These are phyloP conservation scores for Gentiana straminea DNA, from an alignment of 257 asterid species.

Conservation along the genomic window DNA sequence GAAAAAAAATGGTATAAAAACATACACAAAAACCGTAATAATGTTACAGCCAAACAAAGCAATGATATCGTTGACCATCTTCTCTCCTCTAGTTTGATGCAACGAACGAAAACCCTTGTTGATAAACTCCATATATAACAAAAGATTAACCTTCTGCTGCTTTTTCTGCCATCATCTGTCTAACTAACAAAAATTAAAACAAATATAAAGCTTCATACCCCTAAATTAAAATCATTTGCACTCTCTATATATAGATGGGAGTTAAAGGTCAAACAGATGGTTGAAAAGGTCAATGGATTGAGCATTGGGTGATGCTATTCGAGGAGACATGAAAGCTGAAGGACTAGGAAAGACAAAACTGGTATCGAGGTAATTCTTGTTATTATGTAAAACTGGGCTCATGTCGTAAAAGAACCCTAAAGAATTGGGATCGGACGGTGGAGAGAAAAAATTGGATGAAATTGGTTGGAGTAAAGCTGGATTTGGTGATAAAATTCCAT, in stretches of 20 bases:
- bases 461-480: conserved; percentile 74
- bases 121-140: too few relatives aligned
- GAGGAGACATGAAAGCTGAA: conserved; percentile 52
- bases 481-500: conserved; percentile 76
- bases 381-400: conserved; percentile 62
- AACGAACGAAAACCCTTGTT: too few relatives aligned
- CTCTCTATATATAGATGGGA: background rate
- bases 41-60: too few relatives aligned
- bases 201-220: too few relatives aligned
- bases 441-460: conserved; percentile 57
- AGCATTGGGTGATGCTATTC: conserved; percentile 58
- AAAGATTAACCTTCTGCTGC: too few relatives aligned
- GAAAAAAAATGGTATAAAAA: too few relatives aligned
- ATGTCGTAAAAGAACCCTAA: conserved; percentile 45
- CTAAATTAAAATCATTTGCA: background rate
- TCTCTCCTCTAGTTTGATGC: too few relatives aligned
- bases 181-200: too few relatives aligned
- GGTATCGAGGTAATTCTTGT: conserved; percentile 29
- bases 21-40: too few relatives aligned
- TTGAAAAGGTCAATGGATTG: conserved; percentile 52
- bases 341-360: conserved; percentile 47
- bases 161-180: too few relatives aligned
- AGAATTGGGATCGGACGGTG: conserved; percentile 45
- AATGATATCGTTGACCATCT: too few relatives aligned
- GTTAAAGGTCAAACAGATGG: conserved; percentile 44